Conservation (phyloP, 441 rosid genomes). For the Pelargonium australe region DNA sequence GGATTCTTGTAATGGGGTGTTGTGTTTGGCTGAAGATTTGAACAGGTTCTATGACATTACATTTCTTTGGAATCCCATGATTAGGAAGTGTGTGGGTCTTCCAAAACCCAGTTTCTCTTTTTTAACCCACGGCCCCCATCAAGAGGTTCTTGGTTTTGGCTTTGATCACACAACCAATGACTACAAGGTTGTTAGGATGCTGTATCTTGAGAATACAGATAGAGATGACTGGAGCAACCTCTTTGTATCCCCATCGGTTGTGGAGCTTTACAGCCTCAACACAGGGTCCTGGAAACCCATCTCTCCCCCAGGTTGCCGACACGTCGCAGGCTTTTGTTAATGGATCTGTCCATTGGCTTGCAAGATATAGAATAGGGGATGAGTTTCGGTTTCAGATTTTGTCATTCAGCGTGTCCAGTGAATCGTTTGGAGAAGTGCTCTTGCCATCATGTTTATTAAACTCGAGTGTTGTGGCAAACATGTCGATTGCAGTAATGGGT, state of each 20-base stretch:
- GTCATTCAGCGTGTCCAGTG: slow-evolving; percentile 12
- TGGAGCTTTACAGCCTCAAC: slow-evolving; percentile 7
- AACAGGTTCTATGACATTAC: neutral
- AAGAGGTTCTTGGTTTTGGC: neutral
- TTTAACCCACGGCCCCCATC: neutral
- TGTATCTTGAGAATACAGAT: neutral
- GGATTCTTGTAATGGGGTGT: neutral
- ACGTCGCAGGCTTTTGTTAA: slow-evolving; percentile 1
- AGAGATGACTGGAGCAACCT: no score
- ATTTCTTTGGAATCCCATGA: neutral
- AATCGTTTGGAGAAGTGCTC: slow-evolving; percentile 9
- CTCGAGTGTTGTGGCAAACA: neutral
- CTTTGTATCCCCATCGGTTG: neutral
- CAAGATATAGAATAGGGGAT: neutral
- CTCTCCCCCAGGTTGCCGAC: neutral
- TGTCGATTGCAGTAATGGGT: slow-evolving; percentile 15
- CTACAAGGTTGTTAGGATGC: slow-evolving; percentile 17
- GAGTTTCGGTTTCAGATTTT: neutral
- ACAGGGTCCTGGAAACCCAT: neutral
- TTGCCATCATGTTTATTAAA: slow-evolving; percentile 14
- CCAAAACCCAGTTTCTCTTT: neutral
- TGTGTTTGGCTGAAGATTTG: neutral
- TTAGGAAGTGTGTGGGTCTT: neutral
- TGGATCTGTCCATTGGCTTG: slow-evolving; percentile 18
- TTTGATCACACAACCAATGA: slow-evolving; percentile 7